A percentile compares a stretch with the other conserved stretches of the same genome.
These are phyloP conservation scores for Fusarium sp. DNA, from an alignment of 2,329 filamentous ascomycete species.

Conservation along the genomic window DNA sequence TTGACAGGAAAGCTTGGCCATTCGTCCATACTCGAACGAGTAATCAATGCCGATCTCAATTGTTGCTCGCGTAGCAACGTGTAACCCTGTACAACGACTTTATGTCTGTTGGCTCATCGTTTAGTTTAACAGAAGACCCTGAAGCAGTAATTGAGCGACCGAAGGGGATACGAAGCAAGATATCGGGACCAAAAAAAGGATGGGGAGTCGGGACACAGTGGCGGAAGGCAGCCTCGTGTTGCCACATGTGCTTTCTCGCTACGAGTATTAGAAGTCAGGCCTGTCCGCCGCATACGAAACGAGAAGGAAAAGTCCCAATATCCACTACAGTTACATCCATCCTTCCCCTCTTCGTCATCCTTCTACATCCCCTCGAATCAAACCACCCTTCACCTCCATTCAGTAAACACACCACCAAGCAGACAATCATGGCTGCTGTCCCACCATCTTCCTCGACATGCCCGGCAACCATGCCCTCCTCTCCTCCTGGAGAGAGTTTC, in stretches of 20 bases:
- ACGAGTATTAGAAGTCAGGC: slow-evolving; percentile 20
- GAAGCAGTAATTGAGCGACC: not conserved
- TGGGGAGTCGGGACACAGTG: not conserved
- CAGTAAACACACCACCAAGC: not conserved
- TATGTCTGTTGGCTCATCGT: not conserved
- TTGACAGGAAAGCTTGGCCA: not conserved
- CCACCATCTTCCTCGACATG: slow-evolving; percentile 8
- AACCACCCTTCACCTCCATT: not conserved
- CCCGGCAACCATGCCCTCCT: slow-evolving; percentile 9
- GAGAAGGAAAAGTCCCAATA: not conserved
- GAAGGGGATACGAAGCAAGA: not conserved
- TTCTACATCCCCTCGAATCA: not conserved
- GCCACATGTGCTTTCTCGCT: not conserved
- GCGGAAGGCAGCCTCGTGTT: not conserved
- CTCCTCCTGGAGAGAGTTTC: slow-evolving; percentile 21
- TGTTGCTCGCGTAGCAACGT: not conserved
- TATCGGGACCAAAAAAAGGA: not conserved
- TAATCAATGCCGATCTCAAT: not conserved
- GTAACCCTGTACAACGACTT: not conserved
- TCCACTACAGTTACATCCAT: not conserved
- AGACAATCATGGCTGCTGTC: slow-evolving; percentile 10
- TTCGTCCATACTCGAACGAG: not conserved
- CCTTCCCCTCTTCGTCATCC: not conserved
- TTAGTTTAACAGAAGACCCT: not conserved
- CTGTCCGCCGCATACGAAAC: not conserved